Evolutionary conservation across 1,284 basidiomycete genomes (phyloP).

Genomic region (Naganishia sp.): DNA sequence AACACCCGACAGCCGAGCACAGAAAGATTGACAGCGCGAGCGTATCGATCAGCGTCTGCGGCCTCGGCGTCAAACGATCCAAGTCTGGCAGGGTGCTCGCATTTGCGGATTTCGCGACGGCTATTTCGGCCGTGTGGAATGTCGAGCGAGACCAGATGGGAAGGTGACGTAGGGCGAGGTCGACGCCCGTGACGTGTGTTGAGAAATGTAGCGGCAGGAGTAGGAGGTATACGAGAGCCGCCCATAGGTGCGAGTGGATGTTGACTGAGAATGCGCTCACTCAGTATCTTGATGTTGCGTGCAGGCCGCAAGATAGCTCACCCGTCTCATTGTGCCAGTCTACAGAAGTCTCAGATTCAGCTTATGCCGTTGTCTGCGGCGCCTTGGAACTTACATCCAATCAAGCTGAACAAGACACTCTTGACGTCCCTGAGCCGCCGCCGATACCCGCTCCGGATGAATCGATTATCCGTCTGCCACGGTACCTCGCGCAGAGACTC

Average conservation of each 20-base stretch:
- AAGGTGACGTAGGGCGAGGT: conserved; percentile 31
- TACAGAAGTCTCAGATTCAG: conserved; percentile 43
- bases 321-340: conserved; percentile 83
- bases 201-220: conserved; percentile 62
- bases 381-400: conserved; percentile 63
- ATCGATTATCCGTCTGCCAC: conserved; percentile 67
- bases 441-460: conserved; percentile 71
- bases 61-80: conserved; percentile 38
- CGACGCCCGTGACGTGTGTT: conserved; percentile 46
- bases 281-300: conserved; percentile 6
- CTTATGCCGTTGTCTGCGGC: neutral
- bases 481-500: conserved; percentile 44
- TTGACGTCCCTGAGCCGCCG: conserved; percentile 67
- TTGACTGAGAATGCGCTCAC: conserved; percentile 63
- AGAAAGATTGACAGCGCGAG: conserved; percentile 70
- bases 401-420: conserved; percentile 68
- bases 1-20: conserved; percentile 70
- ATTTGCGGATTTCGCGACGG: neutral
- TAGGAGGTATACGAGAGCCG: conserved; percentile 67
- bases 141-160: conserved; percentile 27
- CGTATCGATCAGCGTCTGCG: conserved; percentile 65
- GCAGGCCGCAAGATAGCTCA: conserved; percentile 45
- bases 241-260: conserved; percentile 83
- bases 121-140: conserved; percentile 30
- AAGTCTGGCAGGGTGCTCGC: neutral